Conservation (phyloP, 2,329 filamentous ascomycete genomes). For the Xylaria polymorpha region DNA sequence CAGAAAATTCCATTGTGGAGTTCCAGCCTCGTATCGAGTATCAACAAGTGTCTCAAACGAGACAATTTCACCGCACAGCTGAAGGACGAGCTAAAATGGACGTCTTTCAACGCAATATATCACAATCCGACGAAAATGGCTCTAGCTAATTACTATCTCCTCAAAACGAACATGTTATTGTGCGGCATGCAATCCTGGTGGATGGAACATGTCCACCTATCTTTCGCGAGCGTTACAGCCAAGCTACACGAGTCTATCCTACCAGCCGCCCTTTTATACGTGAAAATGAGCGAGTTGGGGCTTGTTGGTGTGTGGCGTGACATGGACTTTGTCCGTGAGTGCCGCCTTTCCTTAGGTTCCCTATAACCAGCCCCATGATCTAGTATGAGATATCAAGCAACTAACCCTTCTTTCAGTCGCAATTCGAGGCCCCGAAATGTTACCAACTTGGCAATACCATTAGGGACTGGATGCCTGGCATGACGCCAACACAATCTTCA, state of each 20-base stretch:
- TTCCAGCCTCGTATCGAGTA: fast-evolving
- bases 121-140: too few relatives aligned
- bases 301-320: slow-evolving; percentile 12
- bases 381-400: not conserved
- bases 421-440: not conserved
- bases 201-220: slow-evolving; percentile 11
- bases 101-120: not conserved
- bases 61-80: not conserved
- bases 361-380: not conserved
- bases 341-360: not conserved
- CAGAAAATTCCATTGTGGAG: not conserved
- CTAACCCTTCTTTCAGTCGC: slow-evolving; percentile 17
- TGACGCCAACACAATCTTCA: not conserved
- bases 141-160: not conserved
- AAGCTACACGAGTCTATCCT: slow-evolving; percentile 17
- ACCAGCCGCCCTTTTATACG: slow-evolving; percentile 30
- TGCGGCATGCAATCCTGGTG: slow-evolving; percentile 32
- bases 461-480: not conserved
- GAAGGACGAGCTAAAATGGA: not conserved
- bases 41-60: not conserved
- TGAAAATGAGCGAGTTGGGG: not conserved
- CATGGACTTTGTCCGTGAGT: slow-evolving; percentile 34
- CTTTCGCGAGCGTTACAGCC: not conserved
- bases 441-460: not conserved
- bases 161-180: slow-evolving; percentile 3